Evolutionary conservation across 306 rosid genomes (phyloP), one percentile per base, ranked within the genome.

Genomic region (Elaeagnus macrophylla): DNA sequence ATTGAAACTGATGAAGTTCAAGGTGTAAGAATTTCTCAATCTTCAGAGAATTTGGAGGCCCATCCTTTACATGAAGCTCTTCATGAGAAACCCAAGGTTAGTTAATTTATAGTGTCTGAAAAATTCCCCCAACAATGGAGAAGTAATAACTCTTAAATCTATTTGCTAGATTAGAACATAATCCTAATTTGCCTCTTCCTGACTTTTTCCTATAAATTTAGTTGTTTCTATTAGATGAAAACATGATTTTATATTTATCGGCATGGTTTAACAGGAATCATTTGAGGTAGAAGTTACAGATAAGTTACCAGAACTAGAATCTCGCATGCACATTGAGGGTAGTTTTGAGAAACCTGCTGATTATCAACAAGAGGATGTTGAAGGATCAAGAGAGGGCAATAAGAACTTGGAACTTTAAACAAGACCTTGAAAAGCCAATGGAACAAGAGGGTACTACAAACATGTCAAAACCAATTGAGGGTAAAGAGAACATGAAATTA

Each of bases 61-160:
- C 70, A 48, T 44, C 48, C 60, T 2, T 54, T 72, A 25, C 17
- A 56, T 66, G 72, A 71, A 49, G 51, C 41, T 60, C 44, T 39
- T 17, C 39, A 61, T 36, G 59, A 53, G 67, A 59, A 45, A 15
- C 41, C 48, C 18, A 44, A 74, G 86, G 95, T 85, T 13, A 58
- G 75, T 67, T 17, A 49, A 52, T 36, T 54, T 16, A 19, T 61
- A 17, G 1, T 45, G 14, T 12, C 16, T 8, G 10, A 12, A 6
- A 9, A 41, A 41, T 3, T 41, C 13, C 46, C 46, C 52, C 11
- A 47, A 48, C 37, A 5, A 15, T 8, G 18, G 47, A 46, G 41
- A 47, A 60, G 35, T 7, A 37, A 48, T 9, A 10, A 36, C 44
- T 16, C 25, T 61, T 50, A 1, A 38, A 39, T 56, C 15, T 36